Evolutionary conservation across 257 asterid genomes (phyloP), one percentile per base, ranked within the genome.

Genomic region (Echites panduratus): DNA sequence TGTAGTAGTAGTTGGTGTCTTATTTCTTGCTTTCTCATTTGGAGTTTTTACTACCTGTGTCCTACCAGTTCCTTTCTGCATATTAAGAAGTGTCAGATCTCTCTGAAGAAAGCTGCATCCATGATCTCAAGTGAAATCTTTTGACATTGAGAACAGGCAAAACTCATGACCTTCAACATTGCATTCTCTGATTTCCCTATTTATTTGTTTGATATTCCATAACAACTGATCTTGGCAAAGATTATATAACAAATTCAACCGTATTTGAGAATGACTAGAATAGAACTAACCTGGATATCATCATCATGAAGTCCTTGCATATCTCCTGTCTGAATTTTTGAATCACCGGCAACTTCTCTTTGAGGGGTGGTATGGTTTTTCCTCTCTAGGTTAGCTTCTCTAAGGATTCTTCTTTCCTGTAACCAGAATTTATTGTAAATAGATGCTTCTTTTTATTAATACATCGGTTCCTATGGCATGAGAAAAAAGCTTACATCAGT

Each of bases 381-480:
- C 76, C 72, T 88, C 77, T 89, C 97, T 84, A 85, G 73, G 79
- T 72, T 88, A 45, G 97, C 88, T 82, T 91, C 99, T 80, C 84
- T 92, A 41, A 90, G 97, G 70, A 95, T 84, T 69, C 94, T 82
- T 80, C 99, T 87, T 84, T 95, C 98, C 99, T 95, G 90, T 73
- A 72, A 79, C 47, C 62, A 20, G 73, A 82, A 56, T 47, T 38
- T 32, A 62, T 49, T 0, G 17, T 77, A 41, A 68, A 22, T 68
- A 75, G 78, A 58, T 68, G 57, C 68, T 72, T 56, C 41, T 12
- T 45, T n/a, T 47, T 32, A 27, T 61, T 66, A 64, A 58, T 35
- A 49, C 9, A 69, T 24, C 52, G 19, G 58, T 20, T 68, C 27
- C 54, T 49, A 59, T 74, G 54, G 61, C n/a, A 41, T 7, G 9